Conservation (phyloP, 148 eudicot genomes). For the Spergularia bocconei region DNA sequence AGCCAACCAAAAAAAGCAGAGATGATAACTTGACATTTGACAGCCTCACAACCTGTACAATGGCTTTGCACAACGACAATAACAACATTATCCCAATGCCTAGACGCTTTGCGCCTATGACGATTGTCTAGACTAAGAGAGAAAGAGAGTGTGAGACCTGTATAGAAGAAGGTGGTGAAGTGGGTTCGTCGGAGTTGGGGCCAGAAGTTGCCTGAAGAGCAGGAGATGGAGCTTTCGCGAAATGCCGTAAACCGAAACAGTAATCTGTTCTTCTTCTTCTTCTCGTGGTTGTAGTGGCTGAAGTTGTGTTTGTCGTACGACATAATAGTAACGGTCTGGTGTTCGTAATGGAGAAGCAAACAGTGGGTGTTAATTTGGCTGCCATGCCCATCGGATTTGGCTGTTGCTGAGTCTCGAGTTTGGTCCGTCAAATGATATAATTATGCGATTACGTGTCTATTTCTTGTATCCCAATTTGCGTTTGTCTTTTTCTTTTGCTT, state of each 20-base stretch:
- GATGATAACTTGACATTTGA: too few species aligned
- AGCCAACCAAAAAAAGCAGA: background rate
- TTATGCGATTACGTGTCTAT: background rate
- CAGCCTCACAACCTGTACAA: background rate
- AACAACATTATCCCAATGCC: background rate
- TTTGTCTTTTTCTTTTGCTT: background rate
- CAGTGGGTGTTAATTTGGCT: background rate
- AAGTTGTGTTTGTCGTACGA: background rate
- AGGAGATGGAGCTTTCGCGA: background rate
- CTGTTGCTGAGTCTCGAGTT: background rate
- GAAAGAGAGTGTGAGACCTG: constrained; percentile 8
- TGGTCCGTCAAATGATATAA: background rate
- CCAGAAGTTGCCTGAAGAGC: constrained; percentile 24
- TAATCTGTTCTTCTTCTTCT: background rate
- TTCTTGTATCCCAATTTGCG: background rate
- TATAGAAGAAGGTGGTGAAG: constrained; percentile 12
- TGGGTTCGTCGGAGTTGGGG: constrained; percentile 22
- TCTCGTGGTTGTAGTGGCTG: background rate
- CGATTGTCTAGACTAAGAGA: background rate
- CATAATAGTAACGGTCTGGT: background rate
- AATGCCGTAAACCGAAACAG: background rate
- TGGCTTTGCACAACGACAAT: background rate
- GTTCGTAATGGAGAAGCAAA: background rate
- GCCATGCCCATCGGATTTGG: constrained; percentile 15
- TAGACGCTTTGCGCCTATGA: too few species aligned